Percentiles rank a stretch among this genome's conserved stretches.
Conservation (phyloP, 371 early-diverging fungal genomes). For the Rhizopus delemar region DNA sequence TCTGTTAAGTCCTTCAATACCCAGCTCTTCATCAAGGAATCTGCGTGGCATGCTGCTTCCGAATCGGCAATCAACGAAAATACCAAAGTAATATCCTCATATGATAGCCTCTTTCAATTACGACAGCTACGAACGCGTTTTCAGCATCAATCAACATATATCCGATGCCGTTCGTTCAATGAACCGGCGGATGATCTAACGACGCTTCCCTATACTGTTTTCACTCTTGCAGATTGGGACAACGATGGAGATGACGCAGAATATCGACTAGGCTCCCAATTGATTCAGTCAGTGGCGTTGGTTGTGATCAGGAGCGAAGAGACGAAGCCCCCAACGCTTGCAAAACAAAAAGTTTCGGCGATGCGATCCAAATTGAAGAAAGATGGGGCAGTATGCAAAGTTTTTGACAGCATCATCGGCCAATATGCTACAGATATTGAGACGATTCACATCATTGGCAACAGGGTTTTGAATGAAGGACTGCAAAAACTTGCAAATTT, state of each 20-base stretch:
- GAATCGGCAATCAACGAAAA: background rate
- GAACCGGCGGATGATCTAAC: background rate
- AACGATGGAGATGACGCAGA: conserved; percentile 9
- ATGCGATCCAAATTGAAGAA: conserved; percentile 8
- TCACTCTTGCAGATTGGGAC: conserved; percentile 14
- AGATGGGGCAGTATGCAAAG: background rate
- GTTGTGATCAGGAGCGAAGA: conserved; percentile 33
- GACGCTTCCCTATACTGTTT: conserved; percentile 8
- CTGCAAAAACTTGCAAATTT: background rate
- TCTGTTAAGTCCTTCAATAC: background rate
- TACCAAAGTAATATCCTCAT: conserved; percentile 1
- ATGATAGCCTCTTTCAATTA: conserved; percentile 5
- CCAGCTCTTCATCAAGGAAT: conserved; percentile 4
- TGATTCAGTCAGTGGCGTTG: background rate
- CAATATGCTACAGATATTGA: background rate
- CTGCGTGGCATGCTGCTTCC: conserved; percentile 8
- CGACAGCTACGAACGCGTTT: conserved; percentile 8
- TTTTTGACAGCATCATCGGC: conserved; percentile 8
- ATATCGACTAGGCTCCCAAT: conserved; percentile 8
- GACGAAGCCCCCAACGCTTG: background rate
- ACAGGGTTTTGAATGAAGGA: conserved; percentile 5
- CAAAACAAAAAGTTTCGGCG: conserved; percentile 4
- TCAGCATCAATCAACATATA: conserved; percentile 10
- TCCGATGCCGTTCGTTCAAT: conserved; percentile 1
- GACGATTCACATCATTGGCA: conserved; percentile 7